Conservation (phyloP, 2,329 filamentous ascomycete species). For the Tetracladium maxilliforme region DNA sequence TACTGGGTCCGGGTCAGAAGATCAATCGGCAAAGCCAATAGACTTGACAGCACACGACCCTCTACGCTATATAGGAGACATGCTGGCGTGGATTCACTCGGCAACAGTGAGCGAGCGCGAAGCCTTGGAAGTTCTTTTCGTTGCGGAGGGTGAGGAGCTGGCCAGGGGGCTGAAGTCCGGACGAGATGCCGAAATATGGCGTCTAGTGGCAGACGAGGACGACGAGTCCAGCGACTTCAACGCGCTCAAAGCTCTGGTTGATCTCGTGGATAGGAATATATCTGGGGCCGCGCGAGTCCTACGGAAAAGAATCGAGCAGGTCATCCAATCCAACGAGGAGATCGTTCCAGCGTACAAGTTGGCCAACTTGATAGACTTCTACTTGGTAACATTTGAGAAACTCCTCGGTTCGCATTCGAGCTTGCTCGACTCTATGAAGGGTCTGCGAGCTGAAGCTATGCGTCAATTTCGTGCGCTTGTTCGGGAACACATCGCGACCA, state of each 20-base stretch:
- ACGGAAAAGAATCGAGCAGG: slow-evolving; percentile 80
- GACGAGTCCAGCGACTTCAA: slow-evolving; percentile 52
- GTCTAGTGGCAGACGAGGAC: slow-evolving; percentile 43
- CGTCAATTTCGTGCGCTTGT: slow-evolving; percentile 71
- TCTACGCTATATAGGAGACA: slow-evolving; percentile 84
- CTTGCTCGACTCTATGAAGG: slow-evolving; percentile 53
- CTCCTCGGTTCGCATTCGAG: slow-evolving; percentile 56
- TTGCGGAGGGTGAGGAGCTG: slow-evolving; percentile 80
- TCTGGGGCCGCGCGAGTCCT: slow-evolving; percentile 69
- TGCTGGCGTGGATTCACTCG: slow-evolving; percentile 95
- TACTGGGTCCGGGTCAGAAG: slow-evolving; percentile 53
- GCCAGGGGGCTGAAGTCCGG: slow-evolving; percentile 69
- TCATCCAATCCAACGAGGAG: slow-evolving; percentile 86
- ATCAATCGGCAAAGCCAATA: slow-evolving; percentile 67
- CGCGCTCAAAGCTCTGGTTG: slow-evolving; percentile 64
- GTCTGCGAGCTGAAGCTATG: slow-evolving; percentile 62
- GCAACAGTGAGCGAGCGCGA: slow-evolving; percentile 88
- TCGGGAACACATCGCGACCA: slow-evolving; percentile 61
- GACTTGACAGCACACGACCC: slow-evolving; percentile 88
- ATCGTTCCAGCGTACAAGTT: slow-evolving; percentile 80
- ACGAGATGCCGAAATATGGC: slow-evolving; percentile 74
- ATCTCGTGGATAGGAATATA: slow-evolving; percentile 77
- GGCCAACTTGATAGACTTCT: slow-evolving; percentile 79
- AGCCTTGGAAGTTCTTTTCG: slow-evolving; percentile 79
- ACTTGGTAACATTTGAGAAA: slow-evolving; percentile 70